These are phyloP conservation scores for Scheffersomyces stipitis DNA, from an alignment of 805 yeast genomes.

Conservation along the genomic window DNA sequence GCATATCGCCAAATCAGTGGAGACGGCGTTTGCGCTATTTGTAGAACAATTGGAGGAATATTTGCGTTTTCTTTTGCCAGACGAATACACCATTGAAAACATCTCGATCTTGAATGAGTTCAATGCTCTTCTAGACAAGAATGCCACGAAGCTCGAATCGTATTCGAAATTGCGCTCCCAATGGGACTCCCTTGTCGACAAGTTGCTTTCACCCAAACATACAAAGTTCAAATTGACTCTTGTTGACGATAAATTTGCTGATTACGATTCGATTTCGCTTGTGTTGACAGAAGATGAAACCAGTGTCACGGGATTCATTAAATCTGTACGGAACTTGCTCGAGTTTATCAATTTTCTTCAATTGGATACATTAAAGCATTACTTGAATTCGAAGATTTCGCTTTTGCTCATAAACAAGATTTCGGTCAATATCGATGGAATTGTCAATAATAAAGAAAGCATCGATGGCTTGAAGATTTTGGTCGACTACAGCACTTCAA, in stretches of 20 bases:
- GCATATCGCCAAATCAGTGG: constrained; percentile 5
- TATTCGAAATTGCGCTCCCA: constrained; percentile 7
- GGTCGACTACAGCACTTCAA: constrained; percentile 16
- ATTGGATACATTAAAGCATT: constrained; percentile 21
- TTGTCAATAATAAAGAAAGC: constrained; percentile 17
- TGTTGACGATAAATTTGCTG: constrained; percentile 5
- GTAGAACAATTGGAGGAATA: constrained; percentile 14
- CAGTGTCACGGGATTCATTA: constrained; percentile 11
- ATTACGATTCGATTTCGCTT: constrained; percentile 3
- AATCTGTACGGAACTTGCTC: constrained; percentile 27
- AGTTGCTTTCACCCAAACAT: constrained; percentile 7
- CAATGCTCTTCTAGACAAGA: constrained; percentile 8
- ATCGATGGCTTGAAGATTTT: constrained; percentile 19
- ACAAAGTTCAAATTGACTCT: constrained; percentile 2
- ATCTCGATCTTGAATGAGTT: constrained; percentile 9
- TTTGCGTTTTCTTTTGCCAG: constrained; percentile 20
- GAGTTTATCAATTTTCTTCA: constrained; percentile 27
- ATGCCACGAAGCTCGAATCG: constrained; percentile 6
- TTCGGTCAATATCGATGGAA: constrained; percentile 27
- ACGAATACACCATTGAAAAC: constrained; percentile 9
- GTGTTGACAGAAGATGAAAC: neutral
- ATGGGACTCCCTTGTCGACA: constrained; percentile 12
- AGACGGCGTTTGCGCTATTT: constrained; percentile 3
- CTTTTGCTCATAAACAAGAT: constrained; percentile 26
- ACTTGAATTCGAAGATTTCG: constrained; percentile 27